Evolutionary conservation across 2,329 filamentous ascomycete species (phyloP), one percentile per base, ranked within the genome.

Genomic region (Dactylellina haptotyla): DNA sequence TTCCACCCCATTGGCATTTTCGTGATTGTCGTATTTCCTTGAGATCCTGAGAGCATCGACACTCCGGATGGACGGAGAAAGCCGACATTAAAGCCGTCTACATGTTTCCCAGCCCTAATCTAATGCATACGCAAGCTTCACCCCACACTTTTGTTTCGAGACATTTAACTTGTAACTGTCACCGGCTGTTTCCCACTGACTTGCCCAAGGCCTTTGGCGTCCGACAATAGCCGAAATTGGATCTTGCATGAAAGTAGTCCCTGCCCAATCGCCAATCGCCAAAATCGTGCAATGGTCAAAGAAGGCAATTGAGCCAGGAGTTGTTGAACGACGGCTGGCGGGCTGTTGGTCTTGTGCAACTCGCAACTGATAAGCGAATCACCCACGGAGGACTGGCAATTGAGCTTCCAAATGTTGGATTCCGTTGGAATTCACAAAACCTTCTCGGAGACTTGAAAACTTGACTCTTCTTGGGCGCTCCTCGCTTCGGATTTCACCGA

Each of bases 201-300:
- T 16, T 53, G 30, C 46, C 26, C 39, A 48, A 23, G 30, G 20
- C 23, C 41, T 23, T 45, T 50, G 53, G 69, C 61, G 69, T 48
- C 69, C 69, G 69, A 73, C 37, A 66, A 73, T 73, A 73, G 56
- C 69, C 69, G 69, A 73, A 73, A 67, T 48, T 64, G 46, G 67
- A 61, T 61, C 63, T 58, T 73, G 62, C 61, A 64, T 66, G 41
- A 59, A 61, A 4, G 16, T 28, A 18, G 25, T 57, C 67, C 59
- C 41, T 65, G 59, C 37, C 67, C 59, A 65, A 59, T 54, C 45
- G 54, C 56, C 48, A 73, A 73, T 73, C 69, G 69, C 69, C 53
- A 73, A 66, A 73, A 53, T 65, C 43, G 61, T 66, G 43, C 48
- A 53, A 56, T 65, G 48, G 54, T 62, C 51, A 30, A 56, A 64